A percentile compares a stretch with the other conserved stretches of the same genome.
These are phyloP conservation scores for Oxalis stricta DNA, from an alignment of 441 rosid genomes.

Conservation along the genomic window DNA sequence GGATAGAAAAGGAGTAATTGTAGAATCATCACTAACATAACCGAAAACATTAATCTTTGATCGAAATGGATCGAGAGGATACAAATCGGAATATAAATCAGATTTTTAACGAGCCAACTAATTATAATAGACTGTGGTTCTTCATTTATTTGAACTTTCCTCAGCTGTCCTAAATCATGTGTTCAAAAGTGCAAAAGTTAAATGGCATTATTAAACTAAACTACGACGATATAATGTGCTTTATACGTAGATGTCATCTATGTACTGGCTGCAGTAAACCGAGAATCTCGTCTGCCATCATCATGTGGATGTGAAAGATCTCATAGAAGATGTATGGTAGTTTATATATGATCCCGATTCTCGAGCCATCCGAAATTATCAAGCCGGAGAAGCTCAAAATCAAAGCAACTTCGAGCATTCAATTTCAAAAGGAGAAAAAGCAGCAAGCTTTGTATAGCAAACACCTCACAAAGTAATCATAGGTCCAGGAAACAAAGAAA, in stretches of 20 bases:
- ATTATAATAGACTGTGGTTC: neutral
- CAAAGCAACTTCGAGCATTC: too few relatives aligned
- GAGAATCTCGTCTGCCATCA: constrained; percentile 4
- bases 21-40: too few relatives aligned
- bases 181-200: constrained; percentile 5
- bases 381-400: neutral
- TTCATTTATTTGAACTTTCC: constrained; percentile 4
- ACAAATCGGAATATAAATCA: too few relatives aligned
- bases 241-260: constrained; percentile 1
- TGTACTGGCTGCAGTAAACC: neutral
- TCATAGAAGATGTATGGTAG: constrained; percentile 6
- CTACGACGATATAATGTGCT: constrained; percentile 12
- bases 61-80: too few relatives aligned
- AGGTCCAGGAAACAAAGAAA: too few relatives aligned
- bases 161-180: constrained; percentile 1
- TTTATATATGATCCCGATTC: too few relatives aligned
- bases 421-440: too few relatives aligned
- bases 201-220: constrained; percentile 1
- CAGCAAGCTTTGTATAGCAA: too few relatives aligned
- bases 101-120: neutral
- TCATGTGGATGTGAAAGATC: constrained; percentile 3
- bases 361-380: constrained; percentile 4
- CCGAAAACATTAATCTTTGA: too few relatives aligned
- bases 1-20: too few relatives aligned
- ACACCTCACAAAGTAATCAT: too few relatives aligned